Evolutionary conservation across 176 grass and related monocot species (phyloP).

Genomic region (Oryza australiensis): DNA sequence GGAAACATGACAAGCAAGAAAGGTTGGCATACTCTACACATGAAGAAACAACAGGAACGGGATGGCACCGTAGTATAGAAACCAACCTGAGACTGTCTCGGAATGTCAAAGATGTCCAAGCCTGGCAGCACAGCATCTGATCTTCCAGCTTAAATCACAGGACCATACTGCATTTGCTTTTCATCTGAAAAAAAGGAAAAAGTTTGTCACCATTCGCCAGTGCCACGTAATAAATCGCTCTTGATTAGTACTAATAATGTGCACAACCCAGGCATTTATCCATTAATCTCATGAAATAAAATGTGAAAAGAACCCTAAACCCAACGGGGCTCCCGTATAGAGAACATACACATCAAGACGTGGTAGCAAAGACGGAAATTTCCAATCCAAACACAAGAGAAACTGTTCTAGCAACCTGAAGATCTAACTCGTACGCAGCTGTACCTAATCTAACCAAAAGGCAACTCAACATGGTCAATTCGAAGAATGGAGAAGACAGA

Average conservation of each 20-base stretch:
- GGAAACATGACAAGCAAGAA: not conserved
- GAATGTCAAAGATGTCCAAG: conserved; percentile 9
- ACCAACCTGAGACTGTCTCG: conserved; percentile 32
- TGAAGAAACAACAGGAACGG: not conserved
- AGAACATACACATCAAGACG: not conserved
- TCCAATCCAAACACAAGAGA: not conserved
- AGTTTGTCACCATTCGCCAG: not conserved
- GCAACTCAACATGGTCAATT: not conserved
- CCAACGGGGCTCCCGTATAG: not conserved
- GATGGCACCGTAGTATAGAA: not conserved
- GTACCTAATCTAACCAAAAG: not conserved
- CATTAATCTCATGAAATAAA: not conserved
- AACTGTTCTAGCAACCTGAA: not conserved
- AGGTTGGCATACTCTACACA: not conserved
- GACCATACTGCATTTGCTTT: not conserved
- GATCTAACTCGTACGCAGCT: not conserved
- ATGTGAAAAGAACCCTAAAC: not conserved
- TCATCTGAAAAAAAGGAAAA: conserved; percentile 26
- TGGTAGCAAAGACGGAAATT: not conserved
- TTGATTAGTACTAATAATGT: not conserved
- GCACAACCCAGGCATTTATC: not conserved
- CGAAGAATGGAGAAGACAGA: not conserved
- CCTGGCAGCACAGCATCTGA: not conserved
- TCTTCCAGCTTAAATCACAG: conserved; percentile 14
- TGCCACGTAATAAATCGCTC: no score